phyloP scores from a whole-genome alignment of 768 basidiomycete species.

The Tylopilus vinaceipallidus region DNA sequence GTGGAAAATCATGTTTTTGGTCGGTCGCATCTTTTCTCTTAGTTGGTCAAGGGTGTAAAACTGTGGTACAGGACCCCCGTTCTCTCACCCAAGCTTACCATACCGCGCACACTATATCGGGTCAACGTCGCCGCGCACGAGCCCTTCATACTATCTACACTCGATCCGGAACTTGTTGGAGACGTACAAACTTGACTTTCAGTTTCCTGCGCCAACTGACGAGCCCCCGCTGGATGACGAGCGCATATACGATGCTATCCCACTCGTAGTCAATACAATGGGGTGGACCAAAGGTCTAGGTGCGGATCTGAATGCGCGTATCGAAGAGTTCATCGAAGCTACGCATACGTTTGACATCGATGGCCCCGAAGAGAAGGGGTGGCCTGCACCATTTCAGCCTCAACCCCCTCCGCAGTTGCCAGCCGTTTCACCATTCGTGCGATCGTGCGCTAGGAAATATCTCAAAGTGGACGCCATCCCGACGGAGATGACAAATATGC shows the following conservation, averaged over 20 bases:
- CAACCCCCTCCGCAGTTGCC: constrained; percentile 5
- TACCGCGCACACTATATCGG: constrained; percentile 80
- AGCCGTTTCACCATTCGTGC: background rate
- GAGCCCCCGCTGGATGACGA: constrained; percentile 30
- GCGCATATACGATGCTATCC: constrained; percentile 58
- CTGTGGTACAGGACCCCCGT: constrained; percentile 67
- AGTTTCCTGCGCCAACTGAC: constrained; percentile 38
- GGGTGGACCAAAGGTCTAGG: constrained; percentile 97
- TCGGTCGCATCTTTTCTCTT: constrained; percentile 24
- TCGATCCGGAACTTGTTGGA: constrained; percentile 66
- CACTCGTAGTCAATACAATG: constrained; percentile 93
- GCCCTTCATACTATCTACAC: constrained; percentile 73
- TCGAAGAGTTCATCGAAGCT: constrained; percentile 68
- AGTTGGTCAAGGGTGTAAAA: background rate
- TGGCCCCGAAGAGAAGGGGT: constrained; percentile 21
- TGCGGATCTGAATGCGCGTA: constrained; percentile 66
- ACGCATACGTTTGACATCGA: constrained; percentile 27
- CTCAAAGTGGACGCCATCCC: constrained; percentile 43
- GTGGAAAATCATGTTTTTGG: constrained; percentile 71
- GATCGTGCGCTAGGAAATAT: background rate
- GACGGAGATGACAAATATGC: constrained; percentile 24
- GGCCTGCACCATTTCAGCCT: constrained; percentile 13
- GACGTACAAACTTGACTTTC: constrained; percentile 67
- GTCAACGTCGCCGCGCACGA: constrained; percentile 69
- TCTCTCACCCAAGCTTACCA: constrained; percentile 77